phyloP scores from a whole-genome alignment of 1,284 basidiomycete species.

The Papiliotrema terrestris region DNA sequence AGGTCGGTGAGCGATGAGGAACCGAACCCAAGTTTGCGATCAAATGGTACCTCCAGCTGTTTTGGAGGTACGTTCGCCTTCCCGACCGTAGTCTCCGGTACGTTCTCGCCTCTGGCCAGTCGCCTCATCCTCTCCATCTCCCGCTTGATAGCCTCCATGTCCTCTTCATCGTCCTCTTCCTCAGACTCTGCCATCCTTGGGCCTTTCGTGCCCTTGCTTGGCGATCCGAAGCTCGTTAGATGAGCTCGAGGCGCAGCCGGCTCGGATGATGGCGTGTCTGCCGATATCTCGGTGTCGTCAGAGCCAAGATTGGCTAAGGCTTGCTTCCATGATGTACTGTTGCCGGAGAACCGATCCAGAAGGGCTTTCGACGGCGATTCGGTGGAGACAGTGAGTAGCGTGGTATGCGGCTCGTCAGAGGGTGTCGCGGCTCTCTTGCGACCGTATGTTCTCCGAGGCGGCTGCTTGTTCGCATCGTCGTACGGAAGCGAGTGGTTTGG shows the following conservation, averaged over 20 bases:
- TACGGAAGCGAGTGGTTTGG: neutral
- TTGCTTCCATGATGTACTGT: conserved; percentile 12
- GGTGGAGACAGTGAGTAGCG: conserved; percentile 1
- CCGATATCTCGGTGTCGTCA: conserved; percentile 3
- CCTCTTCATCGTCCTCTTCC: conserved; percentile 14
- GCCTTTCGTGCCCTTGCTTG: neutral
- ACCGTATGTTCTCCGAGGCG: conserved; percentile 18
- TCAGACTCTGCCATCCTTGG: neutral
- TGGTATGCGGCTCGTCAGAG: neutral
- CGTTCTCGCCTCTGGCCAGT: conserved; percentile 12
- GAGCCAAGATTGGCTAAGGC: conserved; percentile 10
- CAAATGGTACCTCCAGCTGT: neutral
- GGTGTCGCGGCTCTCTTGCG: conserved; percentile 7
- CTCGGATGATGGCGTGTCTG: neutral
- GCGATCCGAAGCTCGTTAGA: neutral
- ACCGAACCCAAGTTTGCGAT: neutral
- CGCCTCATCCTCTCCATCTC: conserved; percentile 21
- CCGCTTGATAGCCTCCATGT: conserved; percentile 5
- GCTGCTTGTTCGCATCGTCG: neutral
- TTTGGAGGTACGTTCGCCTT: neutral
- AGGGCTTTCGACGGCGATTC: conserved; percentile 24
- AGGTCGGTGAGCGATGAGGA: conserved; percentile 15
- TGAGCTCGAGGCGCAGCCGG: neutral
- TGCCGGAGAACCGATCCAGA: conserved; percentile 15
- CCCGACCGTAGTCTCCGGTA: neutral